Conservation (phyloP, 2,329 filamentous ascomycete species). For the Saccharata proteae region DNA sequence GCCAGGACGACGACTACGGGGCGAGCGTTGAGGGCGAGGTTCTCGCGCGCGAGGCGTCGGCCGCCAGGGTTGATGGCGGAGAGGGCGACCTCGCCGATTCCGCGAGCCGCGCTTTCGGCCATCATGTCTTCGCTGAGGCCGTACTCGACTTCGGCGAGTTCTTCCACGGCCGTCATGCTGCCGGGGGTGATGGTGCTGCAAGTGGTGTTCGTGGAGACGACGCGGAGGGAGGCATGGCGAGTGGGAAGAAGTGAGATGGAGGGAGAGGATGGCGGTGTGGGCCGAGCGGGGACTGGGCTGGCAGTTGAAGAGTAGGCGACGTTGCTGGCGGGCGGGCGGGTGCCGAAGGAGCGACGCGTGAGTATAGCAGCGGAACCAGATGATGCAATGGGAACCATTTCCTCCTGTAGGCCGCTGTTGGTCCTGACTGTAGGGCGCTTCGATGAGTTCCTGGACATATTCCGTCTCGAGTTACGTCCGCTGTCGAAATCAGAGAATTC, state of each 20-base stretch:
- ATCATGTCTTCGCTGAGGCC: slow-evolving; percentile 83
- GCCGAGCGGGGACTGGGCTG: slow-evolving; percentile 17
- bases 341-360: slow-evolving; percentile 21
- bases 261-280: slow-evolving; percentile 25
- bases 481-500: slow-evolving; percentile 26
- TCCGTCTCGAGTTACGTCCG: slow-evolving; percentile 24
- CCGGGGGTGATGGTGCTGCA: slow-evolving; percentile 53
- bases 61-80: slow-evolving; percentile 49
- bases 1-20: slow-evolving; percentile 66
- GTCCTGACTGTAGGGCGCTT: slow-evolving; percentile 26
- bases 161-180: slow-evolving; percentile 87
- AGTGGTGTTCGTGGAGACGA: slow-evolving; percentile 41
- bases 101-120: slow-evolving; percentile 79
- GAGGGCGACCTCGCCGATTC: slow-evolving; percentile 74
- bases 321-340: slow-evolving; percentile 17
- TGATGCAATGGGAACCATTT: slow-evolving; percentile 19
- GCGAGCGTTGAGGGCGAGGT: slow-evolving; percentile 29
- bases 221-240: slow-evolving; percentile 26
- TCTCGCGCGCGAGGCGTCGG: slow-evolving; percentile 40
- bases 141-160: slow-evolving; percentile 76
- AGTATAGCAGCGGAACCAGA: slow-evolving; percentile 19
- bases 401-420: slow-evolving; percentile 29
- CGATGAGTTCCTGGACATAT: slow-evolving; percentile 27
- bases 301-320: slow-evolving; percentile 19
- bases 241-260: slow-evolving; percentile 11